Base-by-base conservation (phyloP, 352 stramenopile genomes). In the Pythium insidiosum region DNA sequence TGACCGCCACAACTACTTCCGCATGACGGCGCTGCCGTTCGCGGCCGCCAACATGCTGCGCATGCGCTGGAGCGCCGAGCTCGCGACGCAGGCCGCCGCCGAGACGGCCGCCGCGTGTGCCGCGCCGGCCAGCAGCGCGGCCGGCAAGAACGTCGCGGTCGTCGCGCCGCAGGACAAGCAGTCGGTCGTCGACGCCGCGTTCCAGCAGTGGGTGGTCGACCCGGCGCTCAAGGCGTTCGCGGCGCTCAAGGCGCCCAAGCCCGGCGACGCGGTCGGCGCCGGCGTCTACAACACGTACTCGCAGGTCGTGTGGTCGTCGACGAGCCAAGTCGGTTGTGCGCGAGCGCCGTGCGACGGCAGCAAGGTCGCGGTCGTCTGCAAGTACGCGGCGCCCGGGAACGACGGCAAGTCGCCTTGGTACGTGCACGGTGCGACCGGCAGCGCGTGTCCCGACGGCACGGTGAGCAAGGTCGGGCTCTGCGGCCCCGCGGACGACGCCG, bases 1-100 rank as follows among this genome's bases (percentile, higher is more conserved):
- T 46, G 73, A 87, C 58, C 73, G 73, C 12, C 66, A 83, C 61
- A 83, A 85, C 60, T 88, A 76, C 58, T 88, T 88, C 60, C 75
- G 75, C 16, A 79, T 80, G 42, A 75, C 72, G n/a, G 75, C 63
- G 7, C 34, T 86, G 42, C 75, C 75, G 1, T 88, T 66, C 53
- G 64, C 72, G 6, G 75, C 75, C 3, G 59, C 53, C 12, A 68
- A 85, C 43, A 88, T 88, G 73, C 66, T 73, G 18, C 63, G 66
- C 16, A 61, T 88, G n/a, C 67, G 68, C 23, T 88, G 75, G 75
- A 75, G 61, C 35, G 54, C 60, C 15, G 45, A 66, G 3, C 43
- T 86, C 28, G 70, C 70, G 7, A 53, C 56, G 1, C 49, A 59
- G 2, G 75, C 75, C n/a, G 45, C 58, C 2, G 46, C 53, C 3